phyloP scores from a whole-genome alignment of 345 rosid species.

The Eucalyptus marginata region DNA sequence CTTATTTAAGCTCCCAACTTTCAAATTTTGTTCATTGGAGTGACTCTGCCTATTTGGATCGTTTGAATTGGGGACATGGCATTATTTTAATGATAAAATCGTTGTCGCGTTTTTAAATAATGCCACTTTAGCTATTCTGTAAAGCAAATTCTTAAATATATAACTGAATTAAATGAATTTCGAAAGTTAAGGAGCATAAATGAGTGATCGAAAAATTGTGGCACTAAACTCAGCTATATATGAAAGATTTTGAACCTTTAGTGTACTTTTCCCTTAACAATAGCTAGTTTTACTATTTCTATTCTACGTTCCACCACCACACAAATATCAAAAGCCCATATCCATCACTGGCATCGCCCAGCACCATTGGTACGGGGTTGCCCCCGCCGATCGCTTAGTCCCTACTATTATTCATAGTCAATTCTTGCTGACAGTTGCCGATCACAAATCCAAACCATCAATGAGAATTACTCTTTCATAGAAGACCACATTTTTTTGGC shows the following conservation, averaged over 20 bases:
- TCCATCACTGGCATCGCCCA: not conserved
- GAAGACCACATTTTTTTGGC: no score
- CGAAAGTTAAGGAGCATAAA: not conserved
- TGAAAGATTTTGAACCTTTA: not conserved
- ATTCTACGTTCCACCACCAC: not conserved
- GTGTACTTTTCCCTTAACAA: not conserved
- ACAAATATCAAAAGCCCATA: not conserved
- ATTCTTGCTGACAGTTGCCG: rapidly evolving
- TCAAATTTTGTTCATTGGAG: not conserved
- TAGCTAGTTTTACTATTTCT: not conserved
- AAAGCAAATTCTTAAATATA: not conserved
- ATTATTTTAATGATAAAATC: not conserved
- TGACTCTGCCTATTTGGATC: not conserved
- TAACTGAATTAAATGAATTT: not conserved
- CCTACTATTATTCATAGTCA: no score
- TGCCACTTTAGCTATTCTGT: not conserved
- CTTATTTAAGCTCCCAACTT: not conserved
- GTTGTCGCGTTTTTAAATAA: not conserved
- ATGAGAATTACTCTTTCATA: no score
- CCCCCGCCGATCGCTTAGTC: no score
- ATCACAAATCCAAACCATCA: no score
- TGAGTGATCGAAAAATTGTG: not conserved
- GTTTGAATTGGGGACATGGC: not conserved
- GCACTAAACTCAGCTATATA: not conserved
- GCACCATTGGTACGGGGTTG: not conserved